A percentile compares a stretch with the other conserved stretches of the same genome.
These are phyloP conservation scores for Clohesyomyces aquaticus DNA, from an alignment of 495 filamentous ascomycete species.

Conservation along the genomic window DNA sequence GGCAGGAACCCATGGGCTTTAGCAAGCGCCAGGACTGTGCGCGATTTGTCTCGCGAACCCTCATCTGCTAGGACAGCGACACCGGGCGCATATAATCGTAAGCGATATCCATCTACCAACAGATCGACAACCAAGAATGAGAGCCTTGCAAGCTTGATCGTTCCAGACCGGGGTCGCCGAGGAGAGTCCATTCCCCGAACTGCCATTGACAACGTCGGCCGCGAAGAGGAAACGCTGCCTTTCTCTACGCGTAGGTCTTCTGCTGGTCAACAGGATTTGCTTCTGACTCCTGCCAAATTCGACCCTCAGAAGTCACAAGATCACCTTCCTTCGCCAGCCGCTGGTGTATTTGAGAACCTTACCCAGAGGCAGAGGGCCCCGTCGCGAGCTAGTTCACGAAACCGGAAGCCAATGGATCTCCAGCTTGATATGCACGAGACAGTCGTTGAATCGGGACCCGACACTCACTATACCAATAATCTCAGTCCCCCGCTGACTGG, in stretches of 20 bases:
- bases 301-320: constrained; percentile 28
- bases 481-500: constrained; percentile 47
- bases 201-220: constrained; percentile 36
- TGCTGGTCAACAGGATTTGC: constrained; percentile 23
- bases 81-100: constrained; percentile 68
- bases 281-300: constrained; percentile 41
- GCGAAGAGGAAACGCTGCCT: constrained; percentile 36
- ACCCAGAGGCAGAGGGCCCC: constrained; percentile 58
- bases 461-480: constrained; percentile 18
- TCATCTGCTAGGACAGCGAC: constrained; percentile 74
- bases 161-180: constrained; percentile 35
- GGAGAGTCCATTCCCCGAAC: constrained; percentile 27
- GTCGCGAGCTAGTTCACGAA: constrained; percentile 70
- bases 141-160: constrained; percentile 28
- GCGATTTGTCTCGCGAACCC: constrained; percentile 60
- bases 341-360: constrained; percentile 59
- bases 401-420: constrained; percentile 80
- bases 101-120: constrained; percentile 74
- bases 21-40: constrained; percentile 23
- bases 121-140: constrained; percentile 35
- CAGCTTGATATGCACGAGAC: constrained; percentile 52
- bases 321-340: constrained; percentile 61
- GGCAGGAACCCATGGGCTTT: constrained; percentile 54
- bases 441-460: constrained; percentile 24
- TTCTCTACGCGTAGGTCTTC: constrained; percentile 34